Evolutionary conservation across 2,329 filamentous ascomycete genomes (phyloP), one percentile per base, ranked within the genome.

Genomic region (Ascochyta koolunga): DNA sequence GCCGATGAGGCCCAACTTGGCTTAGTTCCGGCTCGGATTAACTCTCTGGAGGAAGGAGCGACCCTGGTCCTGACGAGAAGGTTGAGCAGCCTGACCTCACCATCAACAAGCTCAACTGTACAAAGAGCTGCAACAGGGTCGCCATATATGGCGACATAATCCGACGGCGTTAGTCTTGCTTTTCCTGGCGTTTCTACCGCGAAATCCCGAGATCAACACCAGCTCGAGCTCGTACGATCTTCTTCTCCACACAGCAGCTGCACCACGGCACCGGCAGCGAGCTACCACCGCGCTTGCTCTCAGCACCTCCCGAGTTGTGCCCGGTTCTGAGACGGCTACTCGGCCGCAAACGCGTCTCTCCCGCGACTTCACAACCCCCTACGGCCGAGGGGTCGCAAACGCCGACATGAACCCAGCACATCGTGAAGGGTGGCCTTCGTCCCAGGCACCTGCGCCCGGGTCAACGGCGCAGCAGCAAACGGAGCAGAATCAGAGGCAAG

Each of bases 391-490:
- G 56, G 54, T 49, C 62, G 58, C 58, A 68, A 69, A 68, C 63
- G 69, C 67, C 70, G 66, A 65, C 38, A 76, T 76, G 74, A 76
- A 76, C 64, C 68, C 73, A 66, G 66, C 71, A 57, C 72, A 74
- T 68, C 74, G 73, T 62, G 74, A 76, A 60, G 72, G 69, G 57
- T 76, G 74, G 74, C 72, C 71, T 48, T 68, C 69, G 58, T 60
- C 78, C 38, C 83, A 84, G 61, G 74, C 78, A 49, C 69, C 76
- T 40, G 68, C 69, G 50, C 76, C 82, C 27, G 82, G 79, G 5
- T 76, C 80, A 43, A 77, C 41, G 11, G 42, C 29, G 31, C 60
- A 62, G 37, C 62, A 75, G 48, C 71, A 73, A 67, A 63, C 69
- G 51, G 71, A 76, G 22, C 69, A 73, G 55, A 59, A 43, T 32